phyloP scores from a whole-genome alignment of 768 basidiomycete species.

The Boletus patriciae region DNA sequence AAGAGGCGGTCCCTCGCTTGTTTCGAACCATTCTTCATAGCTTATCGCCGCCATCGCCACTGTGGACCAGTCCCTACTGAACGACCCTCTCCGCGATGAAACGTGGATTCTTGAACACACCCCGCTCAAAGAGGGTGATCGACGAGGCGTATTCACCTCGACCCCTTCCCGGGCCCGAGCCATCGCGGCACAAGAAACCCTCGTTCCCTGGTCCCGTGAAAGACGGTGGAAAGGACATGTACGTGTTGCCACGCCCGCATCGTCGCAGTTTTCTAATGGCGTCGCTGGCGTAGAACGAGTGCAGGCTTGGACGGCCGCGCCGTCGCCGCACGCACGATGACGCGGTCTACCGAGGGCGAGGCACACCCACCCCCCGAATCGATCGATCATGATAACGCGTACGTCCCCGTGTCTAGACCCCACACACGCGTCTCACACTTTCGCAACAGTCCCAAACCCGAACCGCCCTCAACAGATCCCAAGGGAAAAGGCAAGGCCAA shows the following conservation, averaged over 20 bases:
- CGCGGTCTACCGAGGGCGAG: background rate
- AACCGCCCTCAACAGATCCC: background rate
- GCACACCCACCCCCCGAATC: too few relatives aligned
- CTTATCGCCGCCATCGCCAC: too few relatives aligned
- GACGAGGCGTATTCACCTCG: slow-evolving; percentile 1
- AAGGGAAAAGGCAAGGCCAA: slow-evolving; percentile 1
- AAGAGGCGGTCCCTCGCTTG: too few relatives aligned
- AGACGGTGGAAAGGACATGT: background rate
- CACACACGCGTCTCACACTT: background rate
- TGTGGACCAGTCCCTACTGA: too few relatives aligned
- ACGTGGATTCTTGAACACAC: too few relatives aligned
- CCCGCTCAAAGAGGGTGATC: slow-evolving; percentile 10
- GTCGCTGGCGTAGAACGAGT: background rate
- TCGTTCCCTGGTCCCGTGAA: background rate
- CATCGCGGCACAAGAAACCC: background rate
- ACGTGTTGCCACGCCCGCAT: background rate
- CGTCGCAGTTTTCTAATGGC: too few relatives aligned
- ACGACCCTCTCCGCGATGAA: too few relatives aligned
- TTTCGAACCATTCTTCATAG: too few relatives aligned
- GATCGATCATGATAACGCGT: background rate
- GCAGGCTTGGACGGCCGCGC: background rate
- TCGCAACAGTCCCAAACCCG: background rate
- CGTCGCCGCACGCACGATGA: background rate
- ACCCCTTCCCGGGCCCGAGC: background rate
- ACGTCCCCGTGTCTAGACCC: background rate